A percentile compares a stretch with the other conserved stretches of the same genome.
Conservation (phyloP, 2,329 filamentous ascomycete genomes). For the Stachybotrys elegans region DNA sequence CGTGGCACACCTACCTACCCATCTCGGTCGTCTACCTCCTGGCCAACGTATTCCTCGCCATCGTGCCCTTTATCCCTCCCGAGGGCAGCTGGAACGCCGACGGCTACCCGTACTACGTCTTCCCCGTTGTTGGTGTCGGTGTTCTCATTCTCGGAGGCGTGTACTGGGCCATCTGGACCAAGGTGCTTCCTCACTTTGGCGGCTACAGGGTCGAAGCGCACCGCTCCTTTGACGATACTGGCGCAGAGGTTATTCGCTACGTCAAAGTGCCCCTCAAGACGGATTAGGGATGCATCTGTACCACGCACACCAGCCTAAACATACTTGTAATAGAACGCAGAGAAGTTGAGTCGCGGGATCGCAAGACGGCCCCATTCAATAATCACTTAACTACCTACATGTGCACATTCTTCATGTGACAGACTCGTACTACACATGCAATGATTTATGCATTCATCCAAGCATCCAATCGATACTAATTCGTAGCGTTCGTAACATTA, state of each 20-base stretch:
- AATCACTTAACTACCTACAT: too few species aligned
- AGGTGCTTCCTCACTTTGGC: slow-evolving; percentile 41
- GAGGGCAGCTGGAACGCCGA: slow-evolving; percentile 39
- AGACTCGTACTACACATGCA: too few species aligned
- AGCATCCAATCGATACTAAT: too few species aligned
- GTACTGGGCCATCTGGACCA: slow-evolving; percentile 51
- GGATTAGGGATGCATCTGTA: too few species aligned
- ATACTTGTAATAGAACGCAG: too few species aligned
- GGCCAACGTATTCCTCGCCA: slow-evolving; percentile 45
- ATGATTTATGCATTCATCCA: too few species aligned
- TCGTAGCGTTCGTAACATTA: too few species aligned
- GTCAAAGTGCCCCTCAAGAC: slow-evolving; percentile 22
- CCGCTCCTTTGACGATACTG: slow-evolving; percentile 32
- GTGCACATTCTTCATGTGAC: too few species aligned
- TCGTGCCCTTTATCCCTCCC: slow-evolving; percentile 53
- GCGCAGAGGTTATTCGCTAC: slow-evolving; percentile 36
- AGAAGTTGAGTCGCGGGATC: too few species aligned
- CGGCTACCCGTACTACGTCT: slow-evolving; percentile 52
- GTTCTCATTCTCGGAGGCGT: slow-evolving; percentile 44
- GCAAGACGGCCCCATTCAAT: too few species aligned
- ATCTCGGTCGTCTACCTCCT: slow-evolving; percentile 44
- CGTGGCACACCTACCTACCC: slow-evolving; percentile 45
- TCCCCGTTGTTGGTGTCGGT: slow-evolving; percentile 48
- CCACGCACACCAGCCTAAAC: too few species aligned
- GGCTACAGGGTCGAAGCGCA: slow-evolving; percentile 45